These are phyloP conservation scores for Trichosanthes truncata DNA, from an alignment of 306 rosid genomes.

Conservation along the genomic window DNA sequence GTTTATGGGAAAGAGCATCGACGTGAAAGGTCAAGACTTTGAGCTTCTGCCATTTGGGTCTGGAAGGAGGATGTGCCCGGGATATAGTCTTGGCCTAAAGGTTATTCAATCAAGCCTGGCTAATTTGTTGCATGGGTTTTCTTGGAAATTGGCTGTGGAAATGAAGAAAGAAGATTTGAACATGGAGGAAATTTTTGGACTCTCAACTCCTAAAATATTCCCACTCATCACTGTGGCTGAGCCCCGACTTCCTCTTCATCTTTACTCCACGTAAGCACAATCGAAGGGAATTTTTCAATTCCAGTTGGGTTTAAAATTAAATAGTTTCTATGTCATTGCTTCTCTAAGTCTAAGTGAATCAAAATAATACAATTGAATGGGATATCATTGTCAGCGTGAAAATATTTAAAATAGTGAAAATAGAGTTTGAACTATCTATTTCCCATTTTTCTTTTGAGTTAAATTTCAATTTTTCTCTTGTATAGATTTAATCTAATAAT, in stretches of 20 bases:
- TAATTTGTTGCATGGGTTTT: background rate
- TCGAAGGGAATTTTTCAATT: too few relatives aligned
- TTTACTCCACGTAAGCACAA: too few relatives aligned
- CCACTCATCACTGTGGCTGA: background rate
- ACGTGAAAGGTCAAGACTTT: conserved; percentile 1
- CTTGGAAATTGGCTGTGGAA: background rate
- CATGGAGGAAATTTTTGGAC: conserved; percentile 1
- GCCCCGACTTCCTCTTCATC: background rate
- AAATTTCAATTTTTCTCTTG: too few relatives aligned
- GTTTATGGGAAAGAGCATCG: background rate
- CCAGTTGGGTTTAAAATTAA: too few relatives aligned
- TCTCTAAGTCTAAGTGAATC: too few relatives aligned
- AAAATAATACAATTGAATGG: too few relatives aligned
- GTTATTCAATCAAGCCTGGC: background rate
- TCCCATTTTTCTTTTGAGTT: too few relatives aligned
- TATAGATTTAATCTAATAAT: too few relatives aligned
- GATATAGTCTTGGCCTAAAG: background rate
- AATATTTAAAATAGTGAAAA: too few relatives aligned
- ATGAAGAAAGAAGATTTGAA: background rate
- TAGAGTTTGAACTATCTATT: too few relatives aligned
- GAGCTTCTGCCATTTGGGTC: conserved; percentile 6
- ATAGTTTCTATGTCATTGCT: too few relatives aligned
- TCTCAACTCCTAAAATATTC: background rate
- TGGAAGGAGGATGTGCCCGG: conserved; percentile 6
- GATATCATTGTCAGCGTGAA: too few relatives aligned